These are phyloP conservation scores for Curvularia spicifera DNA, from an alignment of 2,329 filamentous ascomycete genomes.

Conservation along the genomic window DNA sequence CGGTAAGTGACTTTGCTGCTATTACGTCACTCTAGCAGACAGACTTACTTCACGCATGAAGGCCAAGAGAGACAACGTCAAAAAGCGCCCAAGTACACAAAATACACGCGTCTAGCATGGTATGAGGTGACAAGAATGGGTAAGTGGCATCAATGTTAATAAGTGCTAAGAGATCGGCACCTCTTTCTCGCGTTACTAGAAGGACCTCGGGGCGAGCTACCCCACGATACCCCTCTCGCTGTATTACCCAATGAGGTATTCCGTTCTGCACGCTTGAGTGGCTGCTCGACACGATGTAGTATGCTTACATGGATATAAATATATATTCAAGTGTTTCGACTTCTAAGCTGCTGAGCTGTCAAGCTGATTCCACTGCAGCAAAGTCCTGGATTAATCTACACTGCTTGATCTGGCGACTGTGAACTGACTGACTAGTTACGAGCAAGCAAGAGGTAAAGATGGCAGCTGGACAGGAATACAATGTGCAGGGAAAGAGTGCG, in stretches of 20 bases:
- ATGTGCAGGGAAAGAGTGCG: constrained; percentile 54
- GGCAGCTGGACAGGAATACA: constrained; percentile 31
- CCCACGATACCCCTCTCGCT: constrained; percentile 27
- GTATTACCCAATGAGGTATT: constrained; percentile 21
- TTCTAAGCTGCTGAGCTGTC: not conserved
- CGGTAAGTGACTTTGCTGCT: not conserved
- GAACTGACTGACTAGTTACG: not conserved
- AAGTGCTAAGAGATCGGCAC: constrained; percentile 4
- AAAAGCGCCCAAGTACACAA: not conserved
- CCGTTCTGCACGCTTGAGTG: constrained; percentile 14
- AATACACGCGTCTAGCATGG: constrained; percentile 1
- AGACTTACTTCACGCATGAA: not conserved
- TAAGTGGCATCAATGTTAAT: not conserved
- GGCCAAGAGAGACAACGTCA: not conserved
- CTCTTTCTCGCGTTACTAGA: not conserved
- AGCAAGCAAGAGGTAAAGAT: not conserved
- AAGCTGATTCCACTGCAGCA: not conserved
- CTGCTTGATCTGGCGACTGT: not conserved
- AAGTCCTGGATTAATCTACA: not conserved
- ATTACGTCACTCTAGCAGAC: not conserved
- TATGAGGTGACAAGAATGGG: not conserved
- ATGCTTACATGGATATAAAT: not conserved
- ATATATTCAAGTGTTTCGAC: not conserved
- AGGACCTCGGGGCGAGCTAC: constrained; percentile 17
- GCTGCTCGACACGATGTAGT: not conserved